Percentiles rank a stretch among this genome's conserved stretches.
These are phyloP conservation scores for Pharnaceum exiguum DNA, from an alignment of 148 eudicot genomes.

Conservation along the genomic window DNA sequence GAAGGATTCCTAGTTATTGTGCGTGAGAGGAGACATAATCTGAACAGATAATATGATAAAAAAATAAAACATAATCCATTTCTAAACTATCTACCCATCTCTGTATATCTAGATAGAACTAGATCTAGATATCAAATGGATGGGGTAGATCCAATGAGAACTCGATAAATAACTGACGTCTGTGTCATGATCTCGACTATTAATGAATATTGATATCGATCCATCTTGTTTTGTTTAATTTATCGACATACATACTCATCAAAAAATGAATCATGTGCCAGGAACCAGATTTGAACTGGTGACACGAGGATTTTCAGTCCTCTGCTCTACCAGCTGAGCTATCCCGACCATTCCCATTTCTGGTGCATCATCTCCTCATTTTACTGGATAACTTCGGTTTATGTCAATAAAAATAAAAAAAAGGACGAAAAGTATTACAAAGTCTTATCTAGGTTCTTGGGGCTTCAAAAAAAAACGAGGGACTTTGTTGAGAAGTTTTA, in stretches of 20 bases:
- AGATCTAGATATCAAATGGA: too few relatives aligned
- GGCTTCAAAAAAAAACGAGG: background rate
- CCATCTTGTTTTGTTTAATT: background rate
- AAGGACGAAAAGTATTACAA: background rate
- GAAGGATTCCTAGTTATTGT: background rate
- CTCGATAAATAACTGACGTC: slow-evolving; percentile 1
- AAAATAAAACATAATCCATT: background rate
- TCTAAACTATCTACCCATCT: slow-evolving; percentile 4
- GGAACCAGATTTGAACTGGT: slow-evolving; percentile 4
- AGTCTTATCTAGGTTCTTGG: background rate
- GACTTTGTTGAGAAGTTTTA: background rate
- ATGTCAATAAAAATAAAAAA: background rate
- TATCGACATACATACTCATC: background rate
- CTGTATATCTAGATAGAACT: too few relatives aligned
- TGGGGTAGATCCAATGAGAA: slow-evolving; percentile 1
- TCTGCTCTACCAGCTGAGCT: background rate
- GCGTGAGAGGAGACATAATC: slow-evolving; percentile 1
- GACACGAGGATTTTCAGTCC: background rate
- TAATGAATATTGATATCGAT: background rate
- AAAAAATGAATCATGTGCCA: slow-evolving; percentile 6
- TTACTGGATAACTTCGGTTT: background rate
- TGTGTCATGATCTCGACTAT: slow-evolving; percentile 7
- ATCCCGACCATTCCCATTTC: background rate
- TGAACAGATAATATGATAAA: slow-evolving; percentile 9
- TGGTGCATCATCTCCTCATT: background rate